Percentiles rank a stretch among this genome's conserved stretches.
Evolutionary conservation across 2,329 filamentous ascomycete species (phyloP).

Genomic region (Xylariales sp.): DNA sequence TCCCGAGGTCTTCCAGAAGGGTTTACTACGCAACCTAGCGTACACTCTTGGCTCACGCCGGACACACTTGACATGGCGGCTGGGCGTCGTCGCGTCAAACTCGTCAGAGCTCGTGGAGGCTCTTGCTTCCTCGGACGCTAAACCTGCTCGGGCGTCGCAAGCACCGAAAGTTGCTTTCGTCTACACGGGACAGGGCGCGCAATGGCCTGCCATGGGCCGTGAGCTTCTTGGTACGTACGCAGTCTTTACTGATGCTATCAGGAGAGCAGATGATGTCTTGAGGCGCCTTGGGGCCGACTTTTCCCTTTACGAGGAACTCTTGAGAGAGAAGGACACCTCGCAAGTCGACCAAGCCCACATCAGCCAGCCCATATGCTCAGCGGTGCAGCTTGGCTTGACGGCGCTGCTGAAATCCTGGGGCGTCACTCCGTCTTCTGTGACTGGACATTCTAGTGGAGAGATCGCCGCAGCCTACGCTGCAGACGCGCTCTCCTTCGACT

Average conservation of each 20-base stretch:
- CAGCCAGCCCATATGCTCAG: slow-evolving; percentile 32
- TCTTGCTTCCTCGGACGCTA: slow-evolving; percentile 18
- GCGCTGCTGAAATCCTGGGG: slow-evolving; percentile 29
- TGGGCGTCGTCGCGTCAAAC: slow-evolving; percentile 15
- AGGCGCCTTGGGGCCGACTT: slow-evolving; percentile 18
- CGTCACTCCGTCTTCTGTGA: slow-evolving; percentile 22
- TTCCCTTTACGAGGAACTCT: slow-evolving; percentile 19
- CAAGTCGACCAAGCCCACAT: slow-evolving; percentile 21
- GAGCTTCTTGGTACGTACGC: slow-evolving; percentile 21
- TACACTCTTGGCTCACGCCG: slow-evolving; percentile 27
- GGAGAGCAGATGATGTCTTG: slow-evolving; percentile 13
- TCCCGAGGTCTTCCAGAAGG: slow-evolving; percentile 18
- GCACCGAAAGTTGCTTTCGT: slow-evolving; percentile 25
- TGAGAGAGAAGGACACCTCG: slow-evolving; percentile 14
- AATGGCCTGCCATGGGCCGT: slow-evolving; percentile 30
- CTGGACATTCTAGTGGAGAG: slow-evolving; percentile 21
- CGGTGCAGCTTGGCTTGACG: slow-evolving; percentile 36
- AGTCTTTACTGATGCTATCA: slow-evolving; percentile 14
- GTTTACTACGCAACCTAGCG: slow-evolving; percentile 23
- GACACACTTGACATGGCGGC: slow-evolving; percentile 20
- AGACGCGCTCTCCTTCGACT: slow-evolving; percentile 21
- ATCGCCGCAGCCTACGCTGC: slow-evolving; percentile 21
- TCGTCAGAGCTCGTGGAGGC: slow-evolving; percentile 17
- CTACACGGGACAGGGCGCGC: slow-evolving; percentile 31
- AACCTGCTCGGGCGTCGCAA: slow-evolving; percentile 16